Base-by-base conservation (phyloP, 2,329 filamentous ascomycete genomes). In the Aspergillus quadricinctus region DNA sequence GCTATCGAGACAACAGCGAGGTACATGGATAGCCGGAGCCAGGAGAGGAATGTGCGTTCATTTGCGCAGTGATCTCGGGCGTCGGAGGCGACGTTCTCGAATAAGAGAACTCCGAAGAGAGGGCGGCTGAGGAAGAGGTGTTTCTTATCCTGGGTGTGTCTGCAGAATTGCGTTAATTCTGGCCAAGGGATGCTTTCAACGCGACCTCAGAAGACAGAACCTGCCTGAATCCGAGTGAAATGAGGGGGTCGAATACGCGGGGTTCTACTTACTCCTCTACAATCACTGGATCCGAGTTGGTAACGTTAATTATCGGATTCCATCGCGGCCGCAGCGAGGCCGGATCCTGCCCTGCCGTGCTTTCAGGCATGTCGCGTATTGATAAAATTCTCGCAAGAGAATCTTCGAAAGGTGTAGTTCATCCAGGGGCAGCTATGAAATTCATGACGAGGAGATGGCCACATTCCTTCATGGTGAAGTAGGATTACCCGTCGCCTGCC, bases 1-100 rank as follows among this genome's bases (percentile, higher is more conserved):
- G 94, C 93, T 31, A 96, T 84, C 28, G 90, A 85, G 8, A 97
- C 91, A 52, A 99, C 81, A 61, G 91, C 86, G 83, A 97, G 92
- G 77, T 96, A 96, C 65, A 96, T 84, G 31, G 89, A 87, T 2
- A 97, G 83, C 3, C 92, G 87, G 21, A 97, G 84, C 82, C 94
- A 97, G 1, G 93, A 94, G 28, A 97, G 86, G 69, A 97, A 97
- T 0, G 84, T 88, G 63, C 85, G 78, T 67, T 88, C 85, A 60
- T 86, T 87, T 25, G 85, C 85, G 64, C 83, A 85, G 72, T 87
- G 84, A 64, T 88, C 85, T 57, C 85, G 77, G 5, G 85, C 85
- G 69, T 89, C 86, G 25, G 83, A 87, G 57, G 84, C 79, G 52
- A 77, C 77, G 64, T 89, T 89, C 57, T 87, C 83, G 70, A 89